A percentile compares a stretch with the other conserved stretches of the same genome.
phyloP scores from a whole-genome alignment of 2,329 filamentous ascomycete species.

The Paraphoma sp. region DNA sequence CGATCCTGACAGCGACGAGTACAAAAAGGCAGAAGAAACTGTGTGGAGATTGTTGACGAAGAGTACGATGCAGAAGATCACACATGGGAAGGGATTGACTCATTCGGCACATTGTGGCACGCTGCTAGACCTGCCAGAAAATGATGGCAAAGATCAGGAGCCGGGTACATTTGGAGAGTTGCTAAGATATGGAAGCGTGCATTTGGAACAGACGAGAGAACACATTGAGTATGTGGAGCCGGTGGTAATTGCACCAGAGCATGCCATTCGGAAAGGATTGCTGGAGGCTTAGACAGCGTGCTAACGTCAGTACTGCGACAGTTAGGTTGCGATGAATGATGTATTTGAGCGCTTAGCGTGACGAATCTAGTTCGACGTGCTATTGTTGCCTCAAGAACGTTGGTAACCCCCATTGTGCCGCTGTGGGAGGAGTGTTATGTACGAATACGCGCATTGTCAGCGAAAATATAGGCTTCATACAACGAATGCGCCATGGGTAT shows the following conservation, averaged over 20 bases:
- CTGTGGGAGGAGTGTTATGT: no score
- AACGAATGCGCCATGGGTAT: no score
- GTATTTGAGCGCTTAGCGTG: no score
- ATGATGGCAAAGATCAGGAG: slow-evolving; percentile 38
- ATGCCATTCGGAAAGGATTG: slow-evolving; percentile 30
- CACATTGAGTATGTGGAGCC: slow-evolving; percentile 28
- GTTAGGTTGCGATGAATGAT: no score
- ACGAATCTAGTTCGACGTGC: no score
- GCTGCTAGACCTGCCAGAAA: slow-evolving; percentile 41
- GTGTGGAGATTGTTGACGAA: slow-evolving; percentile 40
- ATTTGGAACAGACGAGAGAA: slow-evolving; percentile 46
- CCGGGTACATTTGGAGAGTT: slow-evolving; percentile 47
- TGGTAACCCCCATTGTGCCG: no score
- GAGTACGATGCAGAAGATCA: slow-evolving; percentile 47
- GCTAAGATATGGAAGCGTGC: slow-evolving; percentile 44
- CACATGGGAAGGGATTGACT: slow-evolving; percentile 40
- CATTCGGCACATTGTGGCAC: slow-evolving; percentile 31
- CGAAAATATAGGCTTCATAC: no score
- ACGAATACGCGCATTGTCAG: no score
- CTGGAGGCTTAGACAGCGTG: slow-evolving; percentile 11
- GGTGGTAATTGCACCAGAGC: slow-evolving; percentile 8
- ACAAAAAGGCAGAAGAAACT: slow-evolving; percentile 35
- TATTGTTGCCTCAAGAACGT: no score
- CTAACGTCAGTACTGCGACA: no score
- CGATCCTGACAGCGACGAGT: slow-evolving; percentile 30